A percentile compares a stretch with the other conserved stretches of the same genome.
Evolutionary conservation across 345 rosid species (phyloP).

Genomic region (Eutrema yunnanense): DNA sequence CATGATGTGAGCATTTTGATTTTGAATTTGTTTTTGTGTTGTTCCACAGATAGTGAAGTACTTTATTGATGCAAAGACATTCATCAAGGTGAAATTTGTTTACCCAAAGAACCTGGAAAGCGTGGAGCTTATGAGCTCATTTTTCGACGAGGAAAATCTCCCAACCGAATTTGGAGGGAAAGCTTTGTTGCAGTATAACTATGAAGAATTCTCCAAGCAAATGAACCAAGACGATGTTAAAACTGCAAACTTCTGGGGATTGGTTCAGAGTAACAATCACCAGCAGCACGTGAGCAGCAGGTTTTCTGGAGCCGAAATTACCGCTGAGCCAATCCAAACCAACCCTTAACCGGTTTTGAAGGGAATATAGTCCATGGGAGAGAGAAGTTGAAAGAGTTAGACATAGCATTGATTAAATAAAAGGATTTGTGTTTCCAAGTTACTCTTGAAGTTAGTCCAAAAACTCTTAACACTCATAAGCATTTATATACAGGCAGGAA

Average conservation of each 20-base stretch:
- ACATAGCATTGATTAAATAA: neutral
- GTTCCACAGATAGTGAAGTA: slow-evolving; percentile 71
- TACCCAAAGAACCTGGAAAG: slow-evolving; percentile 83
- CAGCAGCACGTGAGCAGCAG: slow-evolving; percentile 31
- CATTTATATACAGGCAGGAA: slow-evolving; percentile 14
- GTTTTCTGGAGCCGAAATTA: slow-evolving; percentile 50
- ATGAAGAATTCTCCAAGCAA: slow-evolving; percentile 73
- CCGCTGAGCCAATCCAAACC: slow-evolving; percentile 43
- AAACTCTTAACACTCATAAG: neutral
- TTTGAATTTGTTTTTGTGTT: neutral
- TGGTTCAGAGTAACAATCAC: slow-evolving; percentile 28
- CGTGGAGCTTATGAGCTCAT: slow-evolving; percentile 65
- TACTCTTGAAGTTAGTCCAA: neutral
- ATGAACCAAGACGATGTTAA: slow-evolving; percentile 75
- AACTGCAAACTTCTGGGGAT: slow-evolving; percentile 57
- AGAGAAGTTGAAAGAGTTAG: neutral
- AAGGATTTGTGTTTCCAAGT: neutral
- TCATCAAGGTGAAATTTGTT: slow-evolving; percentile 85
- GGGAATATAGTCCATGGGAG: neutral
- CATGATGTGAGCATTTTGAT: neutral
- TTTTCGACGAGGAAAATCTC: slow-evolving; percentile 75
- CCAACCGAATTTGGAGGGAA: slow-evolving; percentile 84
- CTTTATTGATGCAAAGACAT: slow-evolving; percentile 80
- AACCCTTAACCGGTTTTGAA: slow-evolving; percentile 8
- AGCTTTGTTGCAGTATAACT: slow-evolving; percentile 63